phyloP scores from a whole-genome alignment of 108 stramenopile species.

The Cafeteria roenbergensis region DNA sequence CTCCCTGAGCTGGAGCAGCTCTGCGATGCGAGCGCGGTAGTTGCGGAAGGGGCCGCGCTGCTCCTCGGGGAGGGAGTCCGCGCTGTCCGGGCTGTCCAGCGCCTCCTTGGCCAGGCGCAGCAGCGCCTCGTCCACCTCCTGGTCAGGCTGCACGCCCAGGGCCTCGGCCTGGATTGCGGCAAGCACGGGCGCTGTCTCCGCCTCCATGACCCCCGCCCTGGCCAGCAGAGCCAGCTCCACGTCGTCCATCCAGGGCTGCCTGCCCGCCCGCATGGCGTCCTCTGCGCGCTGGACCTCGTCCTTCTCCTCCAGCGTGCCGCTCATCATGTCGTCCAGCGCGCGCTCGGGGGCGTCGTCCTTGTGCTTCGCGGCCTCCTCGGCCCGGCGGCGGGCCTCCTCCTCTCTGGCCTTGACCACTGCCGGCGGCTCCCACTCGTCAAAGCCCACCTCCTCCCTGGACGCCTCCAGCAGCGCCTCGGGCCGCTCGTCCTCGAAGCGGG shows the following conservation, averaged over 20 bases:
- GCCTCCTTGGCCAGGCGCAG: conserved; percentile 16
- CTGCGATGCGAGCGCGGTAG: conserved; percentile 23
- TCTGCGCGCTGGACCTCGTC: conserved; percentile 7
- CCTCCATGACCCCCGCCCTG: no score
- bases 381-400: conserved; percentile 24
- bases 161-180: no score
- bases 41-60: no score
- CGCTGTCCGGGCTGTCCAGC: conserved; percentile 33
- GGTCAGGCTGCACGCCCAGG: no score
- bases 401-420: conserved; percentile 21
- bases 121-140: no score
- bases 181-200: no score
- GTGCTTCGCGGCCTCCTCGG: conserved; percentile 10
- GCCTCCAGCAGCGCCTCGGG: conserved; percentile 29
- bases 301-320: conserved; percentile 50
- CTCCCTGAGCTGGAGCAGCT: conserved; percentile 31
- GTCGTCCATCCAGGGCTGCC: background rate
- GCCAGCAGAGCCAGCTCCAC: background rate
- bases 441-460: conserved; percentile 27
- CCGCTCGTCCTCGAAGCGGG: conserved; percentile 14
- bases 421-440: conserved; percentile 29
- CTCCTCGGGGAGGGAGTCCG: no score
- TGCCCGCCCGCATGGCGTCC: background rate
- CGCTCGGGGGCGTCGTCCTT: conserved; percentile 17
- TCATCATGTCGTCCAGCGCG: conserved; percentile 50